Conservation (phyloP, 257 asterid species). For the Osmanthus fragrans region DNA sequence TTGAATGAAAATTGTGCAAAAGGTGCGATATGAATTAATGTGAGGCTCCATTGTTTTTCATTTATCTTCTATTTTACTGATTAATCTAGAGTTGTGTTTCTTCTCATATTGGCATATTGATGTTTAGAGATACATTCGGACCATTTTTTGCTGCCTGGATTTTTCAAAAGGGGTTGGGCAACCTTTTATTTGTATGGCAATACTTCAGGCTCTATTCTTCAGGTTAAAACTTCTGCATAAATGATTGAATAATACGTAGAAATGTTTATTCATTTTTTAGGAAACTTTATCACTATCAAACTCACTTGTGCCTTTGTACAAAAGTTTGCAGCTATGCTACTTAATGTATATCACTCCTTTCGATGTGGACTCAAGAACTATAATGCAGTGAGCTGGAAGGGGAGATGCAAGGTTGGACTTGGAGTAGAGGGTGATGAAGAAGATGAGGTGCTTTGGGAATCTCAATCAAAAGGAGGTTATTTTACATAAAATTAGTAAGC, state of each 20-base stretch:
- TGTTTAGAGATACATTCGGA: background rate
- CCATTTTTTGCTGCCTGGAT: background rate
- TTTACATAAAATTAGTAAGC: background rate
- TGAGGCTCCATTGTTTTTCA: background rate
- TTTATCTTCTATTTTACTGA: background rate
- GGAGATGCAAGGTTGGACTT: background rate
- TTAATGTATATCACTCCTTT: background rate
- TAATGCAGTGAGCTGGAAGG: background rate
- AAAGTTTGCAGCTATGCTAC: no score
- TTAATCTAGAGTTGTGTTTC: background rate
- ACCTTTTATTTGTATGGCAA: background rate
- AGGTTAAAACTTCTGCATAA: background rate
- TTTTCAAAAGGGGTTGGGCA: no score
- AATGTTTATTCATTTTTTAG: background rate
- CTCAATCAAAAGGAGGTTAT: background rate
- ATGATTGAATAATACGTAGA: no score
- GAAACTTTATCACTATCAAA: background rate
- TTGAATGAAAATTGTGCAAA: background rate
- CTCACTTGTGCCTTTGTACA: background rate
- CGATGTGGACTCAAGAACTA: background rate
- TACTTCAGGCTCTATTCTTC: background rate
- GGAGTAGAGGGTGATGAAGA: background rate
- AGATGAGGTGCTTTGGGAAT: background rate
- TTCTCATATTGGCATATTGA: background rate
- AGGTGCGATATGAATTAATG: background rate